A percentile compares a stretch with the other conserved stretches of the same genome.
These are phyloP conservation scores for Hypoxylon sp. DNA, from an alignment of 2,329 filamentous ascomycete genomes.

Conservation along the genomic window DNA sequence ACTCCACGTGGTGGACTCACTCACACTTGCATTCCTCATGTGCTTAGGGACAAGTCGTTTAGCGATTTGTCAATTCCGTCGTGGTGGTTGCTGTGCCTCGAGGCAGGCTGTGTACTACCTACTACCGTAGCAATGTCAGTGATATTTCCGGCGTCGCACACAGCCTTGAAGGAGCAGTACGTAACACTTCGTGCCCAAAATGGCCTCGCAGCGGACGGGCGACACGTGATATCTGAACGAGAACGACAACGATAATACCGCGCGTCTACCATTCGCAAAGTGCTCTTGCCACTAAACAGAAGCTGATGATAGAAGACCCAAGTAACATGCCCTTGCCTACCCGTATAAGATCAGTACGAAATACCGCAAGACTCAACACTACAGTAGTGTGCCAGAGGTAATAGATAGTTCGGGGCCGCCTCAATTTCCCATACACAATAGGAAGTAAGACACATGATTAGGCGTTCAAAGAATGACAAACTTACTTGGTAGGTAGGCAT, in stretches of 20 bases:
- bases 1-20: constrained; percentile 36
- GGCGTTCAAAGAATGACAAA: too few species aligned
- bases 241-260: constrained; percentile 7
- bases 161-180: constrained; percentile 15
- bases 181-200: constrained; percentile 16
- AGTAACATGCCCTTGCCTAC: neutral
- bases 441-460: too few species aligned
- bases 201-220: constrained; percentile 22
- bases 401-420: too few species aligned
- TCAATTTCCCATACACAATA: too few species aligned
- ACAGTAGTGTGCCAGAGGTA: too few species aligned
- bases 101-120: constrained; percentile 31
- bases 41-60: constrained; percentile 10
- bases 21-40: constrained; percentile 21
- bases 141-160: constrained; percentile 28
- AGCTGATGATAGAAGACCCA: neutral
- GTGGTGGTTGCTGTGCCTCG: constrained; percentile 7
- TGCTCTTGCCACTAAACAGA: neutral
- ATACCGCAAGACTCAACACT: too few species aligned
- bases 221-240: constrained; percentile 32
- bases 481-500: too few species aligned
- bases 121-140: constrained; percentile 19
- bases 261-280: neutral
- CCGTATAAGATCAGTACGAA: too few species aligned
- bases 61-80: constrained; percentile 18